Percentiles rank a stretch among this genome's conserved stretches.
Conservation (phyloP, 208 protist genomes). For the Leishmania lainsoni region DNA sequence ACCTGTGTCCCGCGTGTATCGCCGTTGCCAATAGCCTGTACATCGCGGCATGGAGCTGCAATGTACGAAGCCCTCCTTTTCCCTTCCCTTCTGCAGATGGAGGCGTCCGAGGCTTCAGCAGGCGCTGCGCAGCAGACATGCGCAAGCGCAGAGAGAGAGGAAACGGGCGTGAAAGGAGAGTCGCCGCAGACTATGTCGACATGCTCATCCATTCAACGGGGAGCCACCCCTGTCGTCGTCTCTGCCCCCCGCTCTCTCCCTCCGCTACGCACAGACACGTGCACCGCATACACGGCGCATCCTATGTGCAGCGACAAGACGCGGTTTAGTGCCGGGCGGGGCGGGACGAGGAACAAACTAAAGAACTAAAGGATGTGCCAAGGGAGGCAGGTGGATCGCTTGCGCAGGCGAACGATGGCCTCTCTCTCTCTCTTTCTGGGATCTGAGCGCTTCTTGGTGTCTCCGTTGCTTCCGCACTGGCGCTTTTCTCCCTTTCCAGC, state of each 20-base stretch:
- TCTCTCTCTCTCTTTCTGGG: background rate
- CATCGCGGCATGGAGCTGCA: background rate
- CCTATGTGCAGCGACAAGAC: background rate
- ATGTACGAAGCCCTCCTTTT: constrained; percentile 25
- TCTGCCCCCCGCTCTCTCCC: background rate
- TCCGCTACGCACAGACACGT: background rate
- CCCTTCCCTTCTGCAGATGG: background rate
- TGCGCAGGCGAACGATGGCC: background rate
- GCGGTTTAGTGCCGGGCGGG: background rate
- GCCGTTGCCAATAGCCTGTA: background rate
- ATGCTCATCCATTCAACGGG: background rate
- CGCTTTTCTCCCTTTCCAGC: background rate
- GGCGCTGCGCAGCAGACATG: background rate
- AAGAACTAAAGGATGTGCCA: background rate
- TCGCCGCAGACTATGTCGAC: background rate
- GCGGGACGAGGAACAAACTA: background rate
- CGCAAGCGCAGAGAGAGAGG: background rate
- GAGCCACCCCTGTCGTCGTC: background rate
- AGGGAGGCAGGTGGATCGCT: background rate
- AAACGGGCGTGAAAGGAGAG: too few species aligned
- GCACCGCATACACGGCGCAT: background rate
- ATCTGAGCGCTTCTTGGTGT: background rate
- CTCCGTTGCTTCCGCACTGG: background rate
- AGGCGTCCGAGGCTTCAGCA: background rate
- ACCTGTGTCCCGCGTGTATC: background rate